These are phyloP conservation scores for Candida vaughaniae DNA, from an alignment of 805 yeast genomes.

Conservation along the genomic window DNA sequence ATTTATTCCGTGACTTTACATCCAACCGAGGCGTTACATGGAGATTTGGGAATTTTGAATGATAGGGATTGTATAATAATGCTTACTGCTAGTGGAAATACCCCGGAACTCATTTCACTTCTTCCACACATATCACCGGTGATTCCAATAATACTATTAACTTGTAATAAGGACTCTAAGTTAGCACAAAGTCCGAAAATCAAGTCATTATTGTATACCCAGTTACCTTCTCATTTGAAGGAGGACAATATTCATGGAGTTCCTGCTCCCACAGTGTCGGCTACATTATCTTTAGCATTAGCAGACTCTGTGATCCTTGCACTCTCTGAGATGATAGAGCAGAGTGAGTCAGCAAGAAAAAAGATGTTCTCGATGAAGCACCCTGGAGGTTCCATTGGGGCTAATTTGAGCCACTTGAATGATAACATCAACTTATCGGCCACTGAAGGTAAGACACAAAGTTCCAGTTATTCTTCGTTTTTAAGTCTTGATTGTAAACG, in stretches of 20 bases:
- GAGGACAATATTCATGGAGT: slow-evolving; percentile 72
- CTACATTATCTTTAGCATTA: slow-evolving; percentile 70
- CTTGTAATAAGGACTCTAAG: slow-evolving; percentile 58
- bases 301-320: slow-evolving; percentile 81
- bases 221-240: slow-evolving; percentile 53
- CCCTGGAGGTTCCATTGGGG: slow-evolving; percentile 92
- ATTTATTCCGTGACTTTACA: slow-evolving; percentile 67
- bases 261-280: slow-evolving; percentile 85
- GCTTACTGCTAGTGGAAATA: slow-evolving; percentile 78
- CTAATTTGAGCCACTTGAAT: slow-evolving; percentile 34
- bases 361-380: slow-evolving; percentile 67
- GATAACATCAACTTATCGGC: slow-evolving; percentile 17
- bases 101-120: slow-evolving; percentile 67
- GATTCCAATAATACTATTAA: slow-evolving; percentile 59
- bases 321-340: slow-evolving; percentile 62
- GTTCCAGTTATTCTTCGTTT: slow-evolving; percentile 14
- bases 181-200: slow-evolving; percentile 53
- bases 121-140: slow-evolving; percentile 55
- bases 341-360: slow-evolving; percentile 53
- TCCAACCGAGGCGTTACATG: slow-evolving; percentile 88
- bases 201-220: slow-evolving; percentile 56
- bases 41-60: slow-evolving; percentile 75
- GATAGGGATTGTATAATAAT: slow-evolving; percentile 57
- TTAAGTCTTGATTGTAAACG: slow-evolving; percentile 15
- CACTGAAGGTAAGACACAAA: slow-evolving; percentile 7